A percentile compares a stretch with the other conserved stretches of the same genome.
phyloP scores from a whole-genome alignment of 768 basidiomycete species.

The Amanita exitialis region DNA sequence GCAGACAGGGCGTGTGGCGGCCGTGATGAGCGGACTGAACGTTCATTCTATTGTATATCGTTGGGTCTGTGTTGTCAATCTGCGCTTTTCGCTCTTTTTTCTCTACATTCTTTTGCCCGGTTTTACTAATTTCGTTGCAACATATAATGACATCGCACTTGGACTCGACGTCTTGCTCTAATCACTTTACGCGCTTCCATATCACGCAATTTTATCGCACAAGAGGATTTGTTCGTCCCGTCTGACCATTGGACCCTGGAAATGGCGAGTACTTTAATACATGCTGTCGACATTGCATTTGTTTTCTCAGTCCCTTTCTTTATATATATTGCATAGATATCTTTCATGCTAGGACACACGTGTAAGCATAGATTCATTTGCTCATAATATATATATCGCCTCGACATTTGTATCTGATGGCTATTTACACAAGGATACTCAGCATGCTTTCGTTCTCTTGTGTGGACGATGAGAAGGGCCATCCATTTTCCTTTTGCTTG shows the following conservation, averaged over 20 bases:
- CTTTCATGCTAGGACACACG: neutral
- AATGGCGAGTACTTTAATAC: neutral
- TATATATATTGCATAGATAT: constrained; percentile 4
- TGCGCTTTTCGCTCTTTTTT: neutral
- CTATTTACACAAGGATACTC: neutral
- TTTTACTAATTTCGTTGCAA: constrained; percentile 2
- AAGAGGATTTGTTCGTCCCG: neutral
- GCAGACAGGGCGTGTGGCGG: constrained; percentile 45
- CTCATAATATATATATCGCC: constrained; percentile 1
- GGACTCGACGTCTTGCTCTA: neutral
- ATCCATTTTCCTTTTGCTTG: neutral
- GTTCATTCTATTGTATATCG: neutral
- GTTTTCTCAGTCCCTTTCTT: neutral
- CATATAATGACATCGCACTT: neutral
- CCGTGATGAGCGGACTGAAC: constrained; percentile 28
- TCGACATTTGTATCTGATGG: neutral
- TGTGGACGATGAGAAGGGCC: neutral
- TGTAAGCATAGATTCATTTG: constrained; percentile 4
- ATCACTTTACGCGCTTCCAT: neutral
- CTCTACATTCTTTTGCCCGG: neutral
- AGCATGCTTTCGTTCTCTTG: neutral
- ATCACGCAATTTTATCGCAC: neutral
- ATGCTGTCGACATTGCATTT: constrained; percentile 2
- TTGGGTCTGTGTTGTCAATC: neutral
- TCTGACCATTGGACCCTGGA: neutral